Evolutionary conservation across 352 stramenopile genomes (phyloP), one percentile per base, ranked within the genome.

Genomic region (Globisporangium canariense): DNA sequence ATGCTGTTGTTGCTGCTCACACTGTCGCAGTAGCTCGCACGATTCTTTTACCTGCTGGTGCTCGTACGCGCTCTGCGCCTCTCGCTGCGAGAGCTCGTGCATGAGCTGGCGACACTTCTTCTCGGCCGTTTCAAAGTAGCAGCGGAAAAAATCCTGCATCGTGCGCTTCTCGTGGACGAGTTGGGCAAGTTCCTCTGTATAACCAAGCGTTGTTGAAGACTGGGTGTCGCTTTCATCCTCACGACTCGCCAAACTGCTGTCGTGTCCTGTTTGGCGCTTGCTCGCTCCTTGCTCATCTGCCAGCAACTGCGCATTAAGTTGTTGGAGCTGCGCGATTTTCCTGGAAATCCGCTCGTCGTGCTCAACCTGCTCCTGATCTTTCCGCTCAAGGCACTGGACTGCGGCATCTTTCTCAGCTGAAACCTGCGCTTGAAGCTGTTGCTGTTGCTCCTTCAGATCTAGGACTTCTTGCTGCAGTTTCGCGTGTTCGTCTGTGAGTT

Each of bases 61-160:
- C 52, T 43, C 30, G 18, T 6, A 25, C 32, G 32, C 52, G 10
- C 32, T 68, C 59, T 68, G 64, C 25, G 64, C 57, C 30, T 90
- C 60, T 16, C 79, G 74, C 49, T 73, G 43, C 3, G 68, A 52
- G 36, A 88, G 50, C 40, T 69, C 54, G 1, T 65, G 62, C 13
- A 71, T 51, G 40, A 88, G 51, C 46, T 68, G 47, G 1, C 61
- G 66, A 63, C 77, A 87, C 34, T 88, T 87, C 0, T 58, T 73
- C 71, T 90, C 81, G 3, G 79, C 77, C 4, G 62, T 61, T 53
- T 65, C 49, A 57, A 75, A 79, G 52, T 87, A 88, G 5, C 60
- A 77, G 22, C 69, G 69, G 9, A 90, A 57, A 28, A 88, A 88
- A 25, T 74, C 67, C 52, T 83, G 65, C 14, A 88, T 55, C 20